These are phyloP conservation scores for Carex littledalei DNA, from an alignment of 176 grass and related monocot genomes.

Conservation along the genomic window DNA sequence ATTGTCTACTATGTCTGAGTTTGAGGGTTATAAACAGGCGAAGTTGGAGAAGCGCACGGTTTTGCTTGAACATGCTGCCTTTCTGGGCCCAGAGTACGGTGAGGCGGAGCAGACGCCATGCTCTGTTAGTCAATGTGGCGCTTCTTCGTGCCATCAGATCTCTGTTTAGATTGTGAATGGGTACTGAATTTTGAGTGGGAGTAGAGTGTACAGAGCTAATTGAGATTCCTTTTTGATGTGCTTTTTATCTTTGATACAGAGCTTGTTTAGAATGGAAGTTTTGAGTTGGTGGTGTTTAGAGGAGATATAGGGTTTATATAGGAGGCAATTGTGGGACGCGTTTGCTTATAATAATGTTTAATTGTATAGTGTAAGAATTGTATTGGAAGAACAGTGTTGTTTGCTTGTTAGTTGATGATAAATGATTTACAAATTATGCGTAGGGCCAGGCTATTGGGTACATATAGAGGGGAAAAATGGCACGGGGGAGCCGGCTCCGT, in stretches of 20 bases:
- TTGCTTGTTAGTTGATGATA: background rate
- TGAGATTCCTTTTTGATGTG: background rate
- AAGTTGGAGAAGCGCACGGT: constrained; percentile 32
- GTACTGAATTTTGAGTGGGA: background rate
- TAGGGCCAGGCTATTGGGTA: background rate
- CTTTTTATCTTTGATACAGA: background rate
- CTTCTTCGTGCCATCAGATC: constrained; percentile 19
- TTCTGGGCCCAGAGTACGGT: constrained; percentile 52
- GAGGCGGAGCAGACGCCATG: constrained; percentile 56
- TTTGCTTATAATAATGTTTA: background rate
- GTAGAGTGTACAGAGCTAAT: no score
- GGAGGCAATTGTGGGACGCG: background rate
- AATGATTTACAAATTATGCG: background rate
- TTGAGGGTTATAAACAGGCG: constrained; percentile 47
- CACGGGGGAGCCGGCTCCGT: no score
- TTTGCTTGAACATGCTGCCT: constrained; percentile 28
- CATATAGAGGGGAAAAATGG: no score
- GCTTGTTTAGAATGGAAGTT: background rate
- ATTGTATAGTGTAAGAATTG: background rate
- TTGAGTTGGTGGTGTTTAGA: background rate
- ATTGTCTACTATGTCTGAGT: constrained; percentile 13
- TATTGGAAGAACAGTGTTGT: background rate
- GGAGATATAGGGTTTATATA: constrained; percentile 3
- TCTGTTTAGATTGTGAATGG: background rate
- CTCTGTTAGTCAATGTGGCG: constrained; percentile 29